Evolutionary conservation across 345 rosid genomes (phyloP), one percentile per base, ranked within the genome.

Genomic region (Pugionium dolabratum): DNA sequence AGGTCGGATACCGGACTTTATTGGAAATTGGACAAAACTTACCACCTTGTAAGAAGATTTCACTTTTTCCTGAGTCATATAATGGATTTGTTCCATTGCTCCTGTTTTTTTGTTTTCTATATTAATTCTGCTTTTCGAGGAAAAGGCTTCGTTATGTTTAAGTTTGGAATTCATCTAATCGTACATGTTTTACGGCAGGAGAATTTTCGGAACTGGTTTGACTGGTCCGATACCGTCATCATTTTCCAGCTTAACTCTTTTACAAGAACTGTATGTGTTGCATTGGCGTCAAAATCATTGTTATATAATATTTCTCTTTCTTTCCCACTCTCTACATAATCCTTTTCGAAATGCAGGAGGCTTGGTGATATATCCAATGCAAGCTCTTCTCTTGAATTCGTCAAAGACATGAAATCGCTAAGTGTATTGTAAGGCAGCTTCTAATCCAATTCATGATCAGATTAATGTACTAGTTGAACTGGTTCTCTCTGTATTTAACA

Each of bases 161-260:
- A 42, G 4, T 51, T 3, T 37, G 42, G 49, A 7, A 58, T 58
- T 66, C 30, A 66, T 35, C n/a, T 1, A 1, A 30, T 48, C 37
- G 50, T 46, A 9, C 63, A 37, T 53, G 51, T 43, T 71, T 64
- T 67, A 25, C 48, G 75, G 71, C 60, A 83, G 88, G 79, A 79
- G 81, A 78, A 71, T 86, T 70, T 32, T 75, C 26, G 91, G 91
- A 9, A 86, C 85, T 59, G 72, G 82, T 61, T 72, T 86, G 37
- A 71, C 56, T 26, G 89, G 92, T 66, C 79, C 92, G 4, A 82
- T 86, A 39, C 92, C 92, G 4, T 76, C 82, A n/a, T 66, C 84
- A 50, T 80, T 88, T 54, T 67, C 85, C 55, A 88, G 71, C 66
- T 67, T 86, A 40, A 76, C 76, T 65, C 65, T 79, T 56, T 44